phyloP scores from a whole-genome alignment of 306 rosid genomes.

The Pterocarpus macrocarpus region DNA sequence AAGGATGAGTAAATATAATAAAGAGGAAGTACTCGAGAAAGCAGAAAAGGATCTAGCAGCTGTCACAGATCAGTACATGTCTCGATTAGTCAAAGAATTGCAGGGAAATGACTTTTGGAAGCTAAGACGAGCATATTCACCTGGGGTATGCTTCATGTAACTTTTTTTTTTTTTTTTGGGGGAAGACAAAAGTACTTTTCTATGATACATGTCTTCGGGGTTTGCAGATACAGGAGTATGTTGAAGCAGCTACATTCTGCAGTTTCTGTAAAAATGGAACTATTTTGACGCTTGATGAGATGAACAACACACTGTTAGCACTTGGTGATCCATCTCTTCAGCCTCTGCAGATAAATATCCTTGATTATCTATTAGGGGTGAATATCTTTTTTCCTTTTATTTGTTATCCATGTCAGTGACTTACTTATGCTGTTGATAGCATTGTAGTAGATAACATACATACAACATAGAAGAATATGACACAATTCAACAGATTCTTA shows the following conservation, averaged over 20 bases:
- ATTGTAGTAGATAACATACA: background rate
- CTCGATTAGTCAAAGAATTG: constrained; percentile 77
- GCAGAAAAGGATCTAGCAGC: constrained; percentile 90
- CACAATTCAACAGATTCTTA: constrained; percentile 13
- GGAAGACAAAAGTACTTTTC: constrained; percentile 9
- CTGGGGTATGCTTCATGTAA: constrained; percentile 72
- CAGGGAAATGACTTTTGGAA: constrained; percentile 98
- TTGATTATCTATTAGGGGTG: constrained; percentile 96
- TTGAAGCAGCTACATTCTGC: constrained; percentile 94
- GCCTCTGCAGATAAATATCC: constrained; percentile 89
- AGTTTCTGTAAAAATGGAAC: constrained; percentile 87
- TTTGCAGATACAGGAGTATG: constrained; percentile 91
- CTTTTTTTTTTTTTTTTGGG: constrained; percentile 23
- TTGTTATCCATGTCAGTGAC: constrained; percentile 1
- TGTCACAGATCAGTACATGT: constrained; percentile 68
- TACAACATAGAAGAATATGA: background rate
- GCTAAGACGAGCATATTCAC: constrained; percentile 96
- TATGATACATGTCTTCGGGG: constrained; percentile 43
- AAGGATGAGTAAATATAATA: constrained; percentile 86
- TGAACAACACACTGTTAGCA: constrained; percentile 71
- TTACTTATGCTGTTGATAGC: constrained; percentile 8
- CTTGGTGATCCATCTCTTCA: constrained; percentile 78
- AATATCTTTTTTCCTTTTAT: constrained; percentile 22
- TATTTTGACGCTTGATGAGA: constrained; percentile 89
- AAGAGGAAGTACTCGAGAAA: constrained; percentile 81